Conservation (phyloP, 2,329 filamentous ascomycete species). For the Graphium sp. region DNA sequence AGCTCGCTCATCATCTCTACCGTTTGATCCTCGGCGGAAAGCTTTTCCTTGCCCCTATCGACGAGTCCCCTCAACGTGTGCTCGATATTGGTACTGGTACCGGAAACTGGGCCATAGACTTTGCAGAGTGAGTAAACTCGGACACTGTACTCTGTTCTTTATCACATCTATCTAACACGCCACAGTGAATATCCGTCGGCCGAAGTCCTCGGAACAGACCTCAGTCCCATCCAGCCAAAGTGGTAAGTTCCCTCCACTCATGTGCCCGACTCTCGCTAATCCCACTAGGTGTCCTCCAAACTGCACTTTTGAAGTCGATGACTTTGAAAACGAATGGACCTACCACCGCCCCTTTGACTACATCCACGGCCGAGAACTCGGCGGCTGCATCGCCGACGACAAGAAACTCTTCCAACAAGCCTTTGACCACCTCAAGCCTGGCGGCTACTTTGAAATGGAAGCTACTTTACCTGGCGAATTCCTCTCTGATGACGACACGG, state of each 20-base stretch:
- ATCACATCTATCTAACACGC: too few relatives aligned
- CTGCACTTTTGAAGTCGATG: slow-evolving; percentile 9
- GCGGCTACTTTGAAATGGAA: too few relatives aligned
- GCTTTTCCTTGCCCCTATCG: slow-evolving; percentile 26
- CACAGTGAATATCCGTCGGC: not conserved
- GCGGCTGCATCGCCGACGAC: too few relatives aligned
- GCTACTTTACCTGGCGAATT: too few relatives aligned
- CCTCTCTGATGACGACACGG: too few relatives aligned
- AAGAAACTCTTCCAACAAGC: not conserved
- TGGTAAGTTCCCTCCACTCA: not conserved
- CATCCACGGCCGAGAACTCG: slow-evolving; percentile 7
- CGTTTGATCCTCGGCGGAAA: slow-evolving; percentile 23
- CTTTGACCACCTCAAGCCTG: not conserved
- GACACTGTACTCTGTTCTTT: too few relatives aligned
- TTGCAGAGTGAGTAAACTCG: too few relatives aligned
- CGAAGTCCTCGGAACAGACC: slow-evolving; percentile 8
- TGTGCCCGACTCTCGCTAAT: not conserved
- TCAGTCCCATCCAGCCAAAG: slow-evolving; percentile 8
- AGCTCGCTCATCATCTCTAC: slow-evolving; percentile 37
- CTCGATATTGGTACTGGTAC: slow-evolving; percentile 38
- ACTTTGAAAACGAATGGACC: slow-evolving; percentile 10
- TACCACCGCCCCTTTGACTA: slow-evolving; percentile 10
- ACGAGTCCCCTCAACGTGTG: slow-evolving; percentile 18
- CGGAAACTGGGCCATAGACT: slow-evolving; percentile 36
- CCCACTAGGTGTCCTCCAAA: slow-evolving; percentile 9